Evolutionary conservation across 2,329 filamentous ascomycete genomes (phyloP).

Genomic region (Triangularia setosa): DNA sequence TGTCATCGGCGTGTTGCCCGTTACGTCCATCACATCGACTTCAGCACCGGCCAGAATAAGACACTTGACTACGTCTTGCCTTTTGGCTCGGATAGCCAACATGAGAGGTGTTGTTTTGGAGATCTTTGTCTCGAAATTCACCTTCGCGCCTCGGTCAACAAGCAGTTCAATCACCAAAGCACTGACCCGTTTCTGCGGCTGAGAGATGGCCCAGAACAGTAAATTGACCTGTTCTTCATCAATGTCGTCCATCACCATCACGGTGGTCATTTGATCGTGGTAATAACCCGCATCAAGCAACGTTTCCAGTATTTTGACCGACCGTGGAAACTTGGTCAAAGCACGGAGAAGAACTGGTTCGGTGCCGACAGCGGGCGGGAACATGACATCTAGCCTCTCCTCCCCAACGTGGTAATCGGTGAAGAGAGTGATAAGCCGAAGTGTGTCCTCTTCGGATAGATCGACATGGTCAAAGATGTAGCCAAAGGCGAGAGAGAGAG

Average conservation of each 20-base stretch:
- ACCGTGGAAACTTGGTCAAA: conserved; percentile 52
- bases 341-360: conserved; percentile 51
- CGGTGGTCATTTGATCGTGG: conserved; percentile 49
- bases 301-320: conserved; percentile 46
- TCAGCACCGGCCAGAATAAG: conserved; percentile 58
- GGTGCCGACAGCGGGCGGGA: conserved; percentile 33
- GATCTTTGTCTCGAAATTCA: conserved; percentile 50
- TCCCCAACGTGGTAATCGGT: conserved; percentile 46
- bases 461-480: conserved; percentile 50
- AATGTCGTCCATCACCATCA: conserved; percentile 41
- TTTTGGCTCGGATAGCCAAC: conserved; percentile 52
- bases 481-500: conserved; percentile 52
- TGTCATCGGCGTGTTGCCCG: conserved; percentile 56
- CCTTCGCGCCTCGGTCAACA: conserved; percentile 51
- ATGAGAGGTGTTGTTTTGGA: conserved; percentile 57
- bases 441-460: conserved; percentile 45
- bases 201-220: conserved; percentile 58
- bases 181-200: conserved; percentile 61
- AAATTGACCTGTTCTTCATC: conserved; percentile 55
- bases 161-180: conserved; percentile 54
- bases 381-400: conserved; percentile 49
- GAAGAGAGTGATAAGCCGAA: conserved; percentile 51
- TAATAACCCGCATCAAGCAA: conserved; percentile 57
- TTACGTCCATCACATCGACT: conserved; percentile 53
- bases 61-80: conserved; percentile 54